Percentiles rank a stretch among this genome's conserved stretches.
Evolutionary conservation across 495 filamentous ascomycete species (phyloP).

Genomic region (Xylona heveae): DNA sequence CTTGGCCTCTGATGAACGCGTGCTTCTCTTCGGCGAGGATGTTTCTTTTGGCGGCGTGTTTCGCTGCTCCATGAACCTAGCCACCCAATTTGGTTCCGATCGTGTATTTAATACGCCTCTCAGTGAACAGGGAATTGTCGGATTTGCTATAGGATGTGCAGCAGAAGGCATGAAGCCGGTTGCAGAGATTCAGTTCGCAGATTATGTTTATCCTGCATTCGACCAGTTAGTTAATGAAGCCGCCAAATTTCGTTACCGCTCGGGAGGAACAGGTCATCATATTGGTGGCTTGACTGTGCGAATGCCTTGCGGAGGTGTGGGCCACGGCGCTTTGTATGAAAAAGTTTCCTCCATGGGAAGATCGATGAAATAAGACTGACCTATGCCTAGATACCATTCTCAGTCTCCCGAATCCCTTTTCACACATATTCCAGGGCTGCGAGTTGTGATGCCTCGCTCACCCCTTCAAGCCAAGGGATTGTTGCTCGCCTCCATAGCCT

Average conservation of each 20-base stretch:
- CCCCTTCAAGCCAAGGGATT: conserved; percentile 87
- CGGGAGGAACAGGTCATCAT: conserved; percentile 46
- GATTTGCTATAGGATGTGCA: conserved; percentile 78
- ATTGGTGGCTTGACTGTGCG: conserved; percentile 67
- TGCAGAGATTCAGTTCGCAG: conserved; percentile 95
- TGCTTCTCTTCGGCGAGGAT: conserved; percentile 88
- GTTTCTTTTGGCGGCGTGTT: conserved; percentile 96
- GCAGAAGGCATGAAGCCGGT: conserved; percentile 84
- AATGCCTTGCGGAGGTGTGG: conserved; percentile 89
- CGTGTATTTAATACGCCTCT: conserved; percentile 94
- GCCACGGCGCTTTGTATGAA: conserved; percentile 74
- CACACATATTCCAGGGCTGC: conserved; percentile 74
- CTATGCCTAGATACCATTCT: conserved; percentile 49
- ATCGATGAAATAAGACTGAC: not conserved
- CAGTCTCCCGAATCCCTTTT: conserved; percentile 89
- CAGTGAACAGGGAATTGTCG: conserved; percentile 84
- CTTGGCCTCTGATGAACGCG: conserved; percentile 63
- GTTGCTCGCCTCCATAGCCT: conserved; percentile 50
- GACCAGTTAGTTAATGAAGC: conserved; percentile 97
- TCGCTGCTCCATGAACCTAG: conserved; percentile 78
- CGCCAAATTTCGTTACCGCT: conserved; percentile 77
- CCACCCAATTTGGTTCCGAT: conserved; percentile 66
- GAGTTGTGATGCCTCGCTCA: conserved; percentile 76
- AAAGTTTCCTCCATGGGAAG: not conserved
- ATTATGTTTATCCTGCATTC: conserved; percentile 93